Conservation (phyloP, 2,329 filamentous ascomycete genomes). For the Fusarium mundagurra region DNA sequence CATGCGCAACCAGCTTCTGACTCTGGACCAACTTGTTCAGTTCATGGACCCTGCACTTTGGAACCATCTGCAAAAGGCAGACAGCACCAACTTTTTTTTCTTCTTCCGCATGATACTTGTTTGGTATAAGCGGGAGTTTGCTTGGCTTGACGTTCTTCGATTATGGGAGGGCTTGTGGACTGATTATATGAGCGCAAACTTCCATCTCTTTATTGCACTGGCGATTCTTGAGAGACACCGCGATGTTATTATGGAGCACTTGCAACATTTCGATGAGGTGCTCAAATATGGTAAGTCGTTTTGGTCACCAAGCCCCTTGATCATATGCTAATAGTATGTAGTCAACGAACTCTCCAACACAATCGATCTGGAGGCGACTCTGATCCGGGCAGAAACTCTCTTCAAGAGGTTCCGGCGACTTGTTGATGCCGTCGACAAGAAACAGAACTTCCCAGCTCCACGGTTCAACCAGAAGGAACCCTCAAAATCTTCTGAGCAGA, state of each 20-base stretch:
- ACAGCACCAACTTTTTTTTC: constrained; percentile 99
- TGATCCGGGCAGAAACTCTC: constrained; percentile 87
- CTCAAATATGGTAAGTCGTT: constrained; percentile 84
- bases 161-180: constrained; percentile 97
- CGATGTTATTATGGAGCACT: constrained; percentile 94
- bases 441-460: constrained; percentile 79
- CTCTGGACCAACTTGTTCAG: constrained; percentile 93
- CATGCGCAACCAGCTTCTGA: constrained; percentile 91
- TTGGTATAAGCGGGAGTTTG: constrained; percentile 98
- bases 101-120: constrained; percentile 99
- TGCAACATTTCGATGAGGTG: constrained; percentile 95
- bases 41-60: constrained; percentile 97
- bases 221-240: constrained; percentile 95
- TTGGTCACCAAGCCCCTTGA: background rate
- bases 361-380: constrained; percentile 87
- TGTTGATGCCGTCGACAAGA: constrained; percentile 92
- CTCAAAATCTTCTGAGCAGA: constrained; percentile 27
- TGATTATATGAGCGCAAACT: constrained; percentile 86
- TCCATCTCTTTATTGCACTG: constrained; percentile 93
- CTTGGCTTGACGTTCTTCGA: constrained; percentile 85
- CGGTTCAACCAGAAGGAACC: constrained; percentile 37
- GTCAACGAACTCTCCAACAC: constrained; percentile 95
- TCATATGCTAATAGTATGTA: constrained; percentile 49
- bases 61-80: constrained; percentile 85
- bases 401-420: constrained; percentile 89